Evolutionary conservation across 306 rosid genomes (phyloP), one percentile per base, ranked within the genome.

Genomic region (Cotoneaster glaucophyllus): DNA sequence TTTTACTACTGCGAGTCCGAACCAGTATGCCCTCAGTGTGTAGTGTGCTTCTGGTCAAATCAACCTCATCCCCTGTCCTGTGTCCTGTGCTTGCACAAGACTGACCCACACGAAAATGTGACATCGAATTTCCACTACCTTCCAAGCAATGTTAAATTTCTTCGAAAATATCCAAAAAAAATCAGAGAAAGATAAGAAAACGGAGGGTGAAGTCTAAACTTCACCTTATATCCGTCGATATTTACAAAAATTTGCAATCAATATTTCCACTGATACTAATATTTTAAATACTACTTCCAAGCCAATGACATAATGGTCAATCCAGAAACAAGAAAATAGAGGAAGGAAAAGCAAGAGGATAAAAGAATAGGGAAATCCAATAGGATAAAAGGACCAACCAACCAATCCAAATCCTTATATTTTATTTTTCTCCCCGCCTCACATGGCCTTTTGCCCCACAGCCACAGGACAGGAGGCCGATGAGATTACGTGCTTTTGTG

Each of bases 371-470:
- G 70, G 56, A 2, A 24, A 69, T 34, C 59, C 13, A 31, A 25
- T 70, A 65, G 63, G 66, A 56, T 82, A 79, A 56, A 86, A 76
- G 78, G 69, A 61, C 70, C 26, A 74, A 45, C 62, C 74, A 48
- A 32, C 7, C 57, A 37, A 37, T 37, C 74, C 72, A 58, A 83
- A 57, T 78, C 32, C 67, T 66, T 65, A 70, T 82, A 63, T 48
- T 65, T 85, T 59, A 68, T 63, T 34, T 58, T 12, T 78, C 83
- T 68, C 89, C 18, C 54, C 17, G 18, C 80, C 84, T 65, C 90
- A 85, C 91, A 72, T 85, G 91, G 79, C 32, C 71, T 41, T 41
- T 69, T 67, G 78, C 85, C 81, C 90, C 84, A 84, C 86, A 73
- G 8, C 41, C 41, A 37, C 41, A 37, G 10, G 41, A 37, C 9